Percentiles rank a stretch among this genome's conserved stretches.
Conservation (phyloP, 495 filamentous ascomycete genomes). For the Aspergillus ostianus region DNA sequence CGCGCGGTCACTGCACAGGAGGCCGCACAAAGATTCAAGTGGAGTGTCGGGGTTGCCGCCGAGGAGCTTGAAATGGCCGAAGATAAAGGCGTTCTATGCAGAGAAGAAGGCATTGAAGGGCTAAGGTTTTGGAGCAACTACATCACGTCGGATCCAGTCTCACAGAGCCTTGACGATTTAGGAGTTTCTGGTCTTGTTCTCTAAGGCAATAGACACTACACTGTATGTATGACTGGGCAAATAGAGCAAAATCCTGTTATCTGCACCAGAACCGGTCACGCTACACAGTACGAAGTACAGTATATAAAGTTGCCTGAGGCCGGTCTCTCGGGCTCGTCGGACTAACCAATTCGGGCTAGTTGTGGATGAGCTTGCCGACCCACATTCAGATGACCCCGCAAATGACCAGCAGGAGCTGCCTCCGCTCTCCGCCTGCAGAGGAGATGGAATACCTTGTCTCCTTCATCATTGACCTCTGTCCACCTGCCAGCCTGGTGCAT, state of each 20-base stretch:
- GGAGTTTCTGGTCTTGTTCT: slow-evolving; percentile 15
- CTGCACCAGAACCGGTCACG: background rate
- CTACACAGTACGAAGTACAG: no score
- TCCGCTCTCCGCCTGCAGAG: background rate
- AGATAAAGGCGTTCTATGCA: slow-evolving; percentile 76
- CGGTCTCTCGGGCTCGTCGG: no score
- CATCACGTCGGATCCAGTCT: slow-evolving; percentile 26
- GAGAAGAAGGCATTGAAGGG: slow-evolving; percentile 82
- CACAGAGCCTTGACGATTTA: slow-evolving; percentile 8
- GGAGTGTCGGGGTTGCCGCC: slow-evolving; percentile 96
- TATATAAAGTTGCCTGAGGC: background rate
- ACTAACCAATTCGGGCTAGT: background rate
- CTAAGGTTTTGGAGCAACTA: slow-evolving; percentile 79
- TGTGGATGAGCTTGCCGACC: background rate
- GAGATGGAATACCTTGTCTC: background rate
- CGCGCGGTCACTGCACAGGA: slow-evolving; percentile 87
- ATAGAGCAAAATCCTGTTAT: background rate
- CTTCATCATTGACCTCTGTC: background rate
- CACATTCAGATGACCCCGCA: background rate
- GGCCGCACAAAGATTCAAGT: slow-evolving; percentile 85
- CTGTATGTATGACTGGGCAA: background rate
- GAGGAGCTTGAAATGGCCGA: slow-evolving; percentile 98
- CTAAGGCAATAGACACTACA: slow-evolving; percentile 1
- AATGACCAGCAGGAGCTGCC: background rate
- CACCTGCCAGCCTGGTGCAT: no score